Evolutionary conservation across 306 rosid genomes (phyloP).

Genomic region (Dryas alaskensis): DNA sequence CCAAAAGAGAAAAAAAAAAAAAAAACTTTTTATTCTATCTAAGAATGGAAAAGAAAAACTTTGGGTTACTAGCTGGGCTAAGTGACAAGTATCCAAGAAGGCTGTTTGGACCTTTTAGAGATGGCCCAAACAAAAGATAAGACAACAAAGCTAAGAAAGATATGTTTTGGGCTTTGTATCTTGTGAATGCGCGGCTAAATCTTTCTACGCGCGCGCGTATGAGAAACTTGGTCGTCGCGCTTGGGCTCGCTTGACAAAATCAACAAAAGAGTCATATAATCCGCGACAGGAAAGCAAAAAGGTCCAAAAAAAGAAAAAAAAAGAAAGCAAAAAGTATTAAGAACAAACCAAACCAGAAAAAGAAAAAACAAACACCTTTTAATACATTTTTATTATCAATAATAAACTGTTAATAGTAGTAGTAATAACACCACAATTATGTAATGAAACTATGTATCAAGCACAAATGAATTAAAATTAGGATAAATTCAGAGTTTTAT

Average conservation of each 20-base stretch:
- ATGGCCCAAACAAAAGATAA: not conserved
- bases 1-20: too few relatives aligned
- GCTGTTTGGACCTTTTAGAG: too few relatives aligned
- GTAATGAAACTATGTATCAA: not conserved
- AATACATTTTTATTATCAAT: not conserved
- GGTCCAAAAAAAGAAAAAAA: constrained; percentile 8
- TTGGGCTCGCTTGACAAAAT: constrained; percentile 7
- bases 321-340: not conserved
- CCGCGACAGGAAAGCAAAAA: constrained; percentile 28
- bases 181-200: not conserved
- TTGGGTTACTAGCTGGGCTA: too few relatives aligned
- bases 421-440: not conserved
- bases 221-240: not conserved
- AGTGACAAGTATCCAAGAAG: too few relatives aligned
- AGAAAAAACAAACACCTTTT: not conserved
- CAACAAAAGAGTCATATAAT: not conserved
- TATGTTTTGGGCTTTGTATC: too few relatives aligned
- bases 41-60: too few relatives aligned
- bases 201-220: not conserved
- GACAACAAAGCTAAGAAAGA: too few relatives aligned
- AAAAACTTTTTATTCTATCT: too few relatives aligned
- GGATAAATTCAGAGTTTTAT: too few relatives aligned
- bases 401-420: not conserved
- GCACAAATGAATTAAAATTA: too few relatives aligned
- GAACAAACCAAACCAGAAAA: constrained; percentile 5